Conservation (phyloP, 345 rosid species). For the Hypericum perforatum region DNA sequence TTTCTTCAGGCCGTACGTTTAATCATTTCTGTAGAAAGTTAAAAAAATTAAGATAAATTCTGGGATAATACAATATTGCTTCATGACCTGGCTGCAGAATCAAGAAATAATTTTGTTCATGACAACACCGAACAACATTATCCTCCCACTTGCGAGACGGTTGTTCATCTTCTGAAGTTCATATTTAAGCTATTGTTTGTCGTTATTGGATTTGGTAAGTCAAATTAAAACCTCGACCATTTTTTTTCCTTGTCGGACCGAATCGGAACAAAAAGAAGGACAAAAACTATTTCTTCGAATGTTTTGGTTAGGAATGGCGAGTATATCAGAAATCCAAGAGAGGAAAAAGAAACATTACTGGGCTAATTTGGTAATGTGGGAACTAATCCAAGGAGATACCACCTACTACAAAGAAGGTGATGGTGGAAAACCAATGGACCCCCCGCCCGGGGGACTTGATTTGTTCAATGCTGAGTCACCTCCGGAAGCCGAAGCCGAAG, state of each 20-base stretch:
- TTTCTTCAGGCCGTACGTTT: too few species aligned
- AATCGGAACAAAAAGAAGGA: not conserved
- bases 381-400: constrained; percentile 13
- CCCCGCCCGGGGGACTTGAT: too few species aligned
- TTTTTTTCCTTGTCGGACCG: not conserved
- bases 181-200: constrained; percentile 30
- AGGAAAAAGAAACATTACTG: constrained; percentile 36
- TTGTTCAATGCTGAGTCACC: too few species aligned
- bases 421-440: constrained; percentile 1
- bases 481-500: too few species aligned
- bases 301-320: constrained; percentile 20
- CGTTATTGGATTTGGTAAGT: constrained; percentile 33
- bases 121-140: too few species aligned
- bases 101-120: too few species aligned
- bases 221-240: not conserved
- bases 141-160: constrained; percentile 29
- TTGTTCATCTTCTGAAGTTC: constrained; percentile 27
- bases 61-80: too few species aligned
- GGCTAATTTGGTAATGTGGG: constrained; percentile 36
- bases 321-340: constrained; percentile 19
- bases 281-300: too few species aligned
- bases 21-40: too few species aligned
- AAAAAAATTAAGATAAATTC: too few species aligned
- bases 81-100: too few species aligned
- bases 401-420: constrained; percentile 17